Evolutionary conservation across 495 filamentous ascomycete species (phyloP), one percentile per base, ranked within the genome.

Genomic region (Amphirosellinia nigrospora): DNA sequence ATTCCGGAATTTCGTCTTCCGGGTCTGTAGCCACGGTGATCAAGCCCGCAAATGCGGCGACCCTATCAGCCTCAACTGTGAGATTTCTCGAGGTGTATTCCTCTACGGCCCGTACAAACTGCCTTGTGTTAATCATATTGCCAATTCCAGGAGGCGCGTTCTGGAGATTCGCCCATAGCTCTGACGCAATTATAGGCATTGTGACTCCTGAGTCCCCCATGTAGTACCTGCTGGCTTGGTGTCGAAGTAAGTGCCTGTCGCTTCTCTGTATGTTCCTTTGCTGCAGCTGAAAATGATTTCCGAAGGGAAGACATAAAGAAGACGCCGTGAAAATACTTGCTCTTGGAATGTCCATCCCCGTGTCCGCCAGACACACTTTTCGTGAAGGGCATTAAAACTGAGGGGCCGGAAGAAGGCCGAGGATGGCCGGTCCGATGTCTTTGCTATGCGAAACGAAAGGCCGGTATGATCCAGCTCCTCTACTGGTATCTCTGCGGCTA

Each of bases 291-390:
- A 63, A 7, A 63, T 45, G 21, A 63, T n/a, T 63, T 63, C 60
- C 21, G 60, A 63, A 10, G 11, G 10, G 7, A 63, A 23, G 9
- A 46, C 23, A 23, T 45, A 63, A 2, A 63, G 41, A 3, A 63
- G 39, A 0, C 60, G 38, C 39, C 26, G 8, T 0, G 60, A 63
- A 19, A 13, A 0, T 2, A 34, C 53, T 34, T n/a, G 30, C 15
- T 63, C 60, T n/a, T 63, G 5, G 15, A 63, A 63, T 19, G 60
- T 63, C 60, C 60, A 63, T 8, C 60, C 60, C 46, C 60, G 23
- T 4, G 19, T 45, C 11, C 39, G 13, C 60, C 60, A 63, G 19
- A 43, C 15, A 26, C 23, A 21, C 3, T 45, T 1, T 32, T 23
- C 4, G 43, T 36, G 5, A 46, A 21, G 4, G 23, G 38, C 13